phyloP scores from a whole-genome alignment of 1,284 basidiomycete genomes.

The Cystobasidium slooffiae region DNA sequence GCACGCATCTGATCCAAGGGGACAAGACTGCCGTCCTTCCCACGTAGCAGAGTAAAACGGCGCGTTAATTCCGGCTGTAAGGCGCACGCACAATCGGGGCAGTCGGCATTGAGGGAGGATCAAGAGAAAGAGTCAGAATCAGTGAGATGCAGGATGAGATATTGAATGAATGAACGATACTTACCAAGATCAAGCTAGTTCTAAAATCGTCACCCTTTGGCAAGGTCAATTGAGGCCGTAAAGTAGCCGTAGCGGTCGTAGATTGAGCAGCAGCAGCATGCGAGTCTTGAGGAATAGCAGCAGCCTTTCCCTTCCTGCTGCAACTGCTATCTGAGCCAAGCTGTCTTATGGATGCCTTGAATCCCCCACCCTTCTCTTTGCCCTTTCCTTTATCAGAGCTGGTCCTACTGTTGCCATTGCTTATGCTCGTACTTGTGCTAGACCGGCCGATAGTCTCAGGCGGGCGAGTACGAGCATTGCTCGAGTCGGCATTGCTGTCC shows the following conservation, averaged over 20 bases:
- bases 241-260: not conserved
- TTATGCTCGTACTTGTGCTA: constrained; percentile 16
- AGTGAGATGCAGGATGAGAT: not conserved
- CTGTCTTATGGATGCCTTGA: constrained; percentile 7
- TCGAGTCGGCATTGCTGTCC: not conserved
- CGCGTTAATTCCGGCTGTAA: constrained; percentile 34
- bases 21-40: constrained; percentile 29
- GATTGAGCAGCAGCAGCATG: not conserved
- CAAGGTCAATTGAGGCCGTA: constrained; percentile 26
- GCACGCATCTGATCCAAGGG: constrained; percentile 35
- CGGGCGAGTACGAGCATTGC: not conserved
- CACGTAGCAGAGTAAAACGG: constrained; percentile 35
- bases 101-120: not conserved
- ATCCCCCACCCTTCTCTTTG: constrained; percentile 10
- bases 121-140: not conserved
- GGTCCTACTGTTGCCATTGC: not conserved
- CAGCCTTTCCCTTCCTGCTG: not conserved
- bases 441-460: not conserved
- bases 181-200: constrained; percentile 35
- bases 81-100: not conserved
- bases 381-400: constrained; percentile 18
- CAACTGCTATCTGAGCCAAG: not conserved
- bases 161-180: not conserved
- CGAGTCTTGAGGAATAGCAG: not conserved
- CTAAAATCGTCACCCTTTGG: constrained; percentile 30